Evolutionary conservation across 805 yeast genomes (phyloP).

Genomic region (Alloascoidea africana): DNA sequence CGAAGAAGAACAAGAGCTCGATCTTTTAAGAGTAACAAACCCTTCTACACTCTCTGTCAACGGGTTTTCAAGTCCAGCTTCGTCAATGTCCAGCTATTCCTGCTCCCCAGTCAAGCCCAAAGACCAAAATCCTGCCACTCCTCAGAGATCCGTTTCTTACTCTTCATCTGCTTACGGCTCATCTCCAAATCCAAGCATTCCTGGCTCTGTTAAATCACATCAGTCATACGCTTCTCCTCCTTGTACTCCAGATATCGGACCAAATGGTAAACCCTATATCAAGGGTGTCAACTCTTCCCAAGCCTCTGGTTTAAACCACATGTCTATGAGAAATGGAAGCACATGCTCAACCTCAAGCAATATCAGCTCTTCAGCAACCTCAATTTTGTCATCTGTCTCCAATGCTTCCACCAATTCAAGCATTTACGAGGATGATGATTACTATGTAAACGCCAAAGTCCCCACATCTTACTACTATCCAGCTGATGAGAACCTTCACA

Average conservation of each 20-base stretch:
- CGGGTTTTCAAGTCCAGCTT: background rate
- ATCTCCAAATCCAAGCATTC: background rate
- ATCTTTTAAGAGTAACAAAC: too few relatives aligned
- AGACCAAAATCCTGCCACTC: background rate
- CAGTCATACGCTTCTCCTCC: slow-evolving; percentile 1
- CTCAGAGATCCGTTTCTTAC: background rate
- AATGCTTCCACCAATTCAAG: background rate
- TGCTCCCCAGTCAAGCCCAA: background rate
- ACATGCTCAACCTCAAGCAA: too few relatives aligned
- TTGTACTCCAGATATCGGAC: slow-evolving; percentile 1
- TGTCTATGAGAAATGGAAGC: background rate
- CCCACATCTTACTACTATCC: background rate
- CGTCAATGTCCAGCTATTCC: background rate
- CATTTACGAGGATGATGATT: background rate
- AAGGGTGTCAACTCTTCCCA: too few relatives aligned
- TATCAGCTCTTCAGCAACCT: background rate
- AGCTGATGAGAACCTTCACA: background rate
- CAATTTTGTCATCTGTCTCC: background rate
- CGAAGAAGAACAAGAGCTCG: too few relatives aligned
- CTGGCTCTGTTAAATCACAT: background rate
- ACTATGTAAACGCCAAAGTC: background rate
- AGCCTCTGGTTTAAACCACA: background rate
- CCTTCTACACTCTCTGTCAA: background rate
- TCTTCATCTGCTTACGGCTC: background rate
- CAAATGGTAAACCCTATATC: too few relatives aligned